phyloP scores from a whole-genome alignment of 228 moss, liverwort and hornwort genomes.

The Sphagnum fallax region DNA sequence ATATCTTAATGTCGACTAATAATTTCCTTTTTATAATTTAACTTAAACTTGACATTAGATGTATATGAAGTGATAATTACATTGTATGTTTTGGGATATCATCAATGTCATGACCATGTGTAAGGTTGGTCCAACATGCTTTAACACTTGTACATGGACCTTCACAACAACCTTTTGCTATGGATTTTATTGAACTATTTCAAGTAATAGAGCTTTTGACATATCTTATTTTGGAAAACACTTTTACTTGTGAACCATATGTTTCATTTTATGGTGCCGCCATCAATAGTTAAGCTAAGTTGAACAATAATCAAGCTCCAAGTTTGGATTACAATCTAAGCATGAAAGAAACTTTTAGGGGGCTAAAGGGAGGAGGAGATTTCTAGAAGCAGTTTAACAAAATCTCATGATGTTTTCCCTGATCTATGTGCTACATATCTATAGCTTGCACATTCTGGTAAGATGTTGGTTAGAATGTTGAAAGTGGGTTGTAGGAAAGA shows the following conservation, averaged over 20 bases:
- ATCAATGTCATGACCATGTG: too few species aligned
- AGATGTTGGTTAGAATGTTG: neutral
- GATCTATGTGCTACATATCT: constrained; percentile 75
- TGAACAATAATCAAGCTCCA: constrained; percentile 10
- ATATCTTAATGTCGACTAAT: too few species aligned
- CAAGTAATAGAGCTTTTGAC: constrained; percentile 59
- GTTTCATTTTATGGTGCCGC: neutral
- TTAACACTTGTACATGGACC: constrained; percentile 2
- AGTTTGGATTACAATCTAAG: constrained; percentile 3
- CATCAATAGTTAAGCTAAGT: neutral
- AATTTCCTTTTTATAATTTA: too few species aligned
- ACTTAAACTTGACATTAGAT: too few species aligned
- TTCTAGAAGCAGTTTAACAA: constrained; percentile 44
- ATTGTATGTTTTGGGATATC: too few species aligned
- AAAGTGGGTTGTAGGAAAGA: neutral
- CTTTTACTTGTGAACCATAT: constrained; percentile 9
- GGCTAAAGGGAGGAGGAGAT: constrained; percentile 6
- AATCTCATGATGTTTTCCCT: constrained; percentile 59
- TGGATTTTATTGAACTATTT: constrained; percentile 33
- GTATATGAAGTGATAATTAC: too few species aligned
- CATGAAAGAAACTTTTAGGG: constrained; percentile 6
- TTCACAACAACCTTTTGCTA: constrained; percentile 6
- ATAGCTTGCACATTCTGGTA: constrained; percentile 57
- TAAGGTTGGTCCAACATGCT: too few species aligned
- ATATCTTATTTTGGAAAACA: constrained; percentile 29